These are phyloP conservation scores for Gomphus sp. DNA, from an alignment of 1,284 basidiomycete genomes.

Conservation along the genomic window DNA sequence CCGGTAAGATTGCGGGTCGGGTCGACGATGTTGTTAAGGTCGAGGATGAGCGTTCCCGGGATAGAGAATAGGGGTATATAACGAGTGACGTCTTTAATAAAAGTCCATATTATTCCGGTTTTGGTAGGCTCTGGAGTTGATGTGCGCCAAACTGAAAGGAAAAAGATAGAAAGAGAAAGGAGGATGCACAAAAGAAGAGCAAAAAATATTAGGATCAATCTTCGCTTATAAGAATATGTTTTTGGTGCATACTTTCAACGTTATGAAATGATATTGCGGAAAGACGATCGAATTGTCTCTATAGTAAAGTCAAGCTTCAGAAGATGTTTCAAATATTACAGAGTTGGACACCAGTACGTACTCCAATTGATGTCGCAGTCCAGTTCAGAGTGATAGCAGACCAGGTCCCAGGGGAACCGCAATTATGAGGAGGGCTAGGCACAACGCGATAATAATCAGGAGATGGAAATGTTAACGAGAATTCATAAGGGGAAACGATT, in stretches of 20 bases:
- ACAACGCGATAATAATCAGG: too few species aligned
- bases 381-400: constrained; percentile 64
- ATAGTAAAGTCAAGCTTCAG: not conserved
- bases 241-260: constrained; percentile 46
- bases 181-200: too few species aligned
- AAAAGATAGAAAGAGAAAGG: not conserved
- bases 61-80: constrained; percentile 61
- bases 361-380: constrained; percentile 64
- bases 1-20: constrained; percentile 41
- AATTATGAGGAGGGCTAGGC: constrained; percentile 57
- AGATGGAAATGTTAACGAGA: not conserved
- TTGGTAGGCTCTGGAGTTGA: constrained; percentile 68
- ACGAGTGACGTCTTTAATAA: constrained; percentile 65
- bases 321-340: not conserved
- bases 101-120: constrained; percentile 71
- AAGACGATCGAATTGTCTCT: constrained; percentile 65
- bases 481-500: not conserved
- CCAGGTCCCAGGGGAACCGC: constrained; percentile 62
- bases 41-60: constrained; percentile 57
- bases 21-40: constrained; percentile 61
- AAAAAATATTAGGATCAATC: not conserved
- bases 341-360: constrained; percentile 9
- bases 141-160: constrained; percentile 65
- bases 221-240: not conserved
- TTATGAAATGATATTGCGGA: constrained; percentile 67